Evolutionary conservation across 331 rosid species (phyloP).

Genomic region (Ulmus americana): DNA sequence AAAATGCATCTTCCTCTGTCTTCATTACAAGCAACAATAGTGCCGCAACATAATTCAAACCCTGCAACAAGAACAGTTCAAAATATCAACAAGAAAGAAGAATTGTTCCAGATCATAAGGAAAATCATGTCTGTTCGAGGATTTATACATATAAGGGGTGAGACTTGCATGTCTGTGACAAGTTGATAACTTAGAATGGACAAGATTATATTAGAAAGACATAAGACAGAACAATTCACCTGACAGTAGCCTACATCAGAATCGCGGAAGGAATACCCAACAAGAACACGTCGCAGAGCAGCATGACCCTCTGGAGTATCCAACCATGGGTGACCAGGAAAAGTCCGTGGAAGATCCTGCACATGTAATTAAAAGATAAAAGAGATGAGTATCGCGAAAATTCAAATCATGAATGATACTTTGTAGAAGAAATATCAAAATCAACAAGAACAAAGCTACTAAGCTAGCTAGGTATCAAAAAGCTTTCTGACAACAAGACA

Average conservation of each 20-base stretch:
- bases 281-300: conserved; percentile 94
- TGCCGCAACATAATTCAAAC: conserved; percentile 94
- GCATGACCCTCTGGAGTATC: conserved; percentile 95
- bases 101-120: conserved; percentile 10
- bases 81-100: conserved; percentile 14
- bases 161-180: background rate
- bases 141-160: background rate
- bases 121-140: background rate
- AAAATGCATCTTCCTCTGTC: conserved; percentile 96
- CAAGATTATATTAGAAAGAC: background rate
- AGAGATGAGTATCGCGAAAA: conserved; percentile 9
- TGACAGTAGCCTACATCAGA: conserved; percentile 99
- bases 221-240: conserved; percentile 35
- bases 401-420: background rate
- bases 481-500: no score
- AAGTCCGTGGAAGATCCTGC: conserved; percentile 92
- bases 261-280: conserved; percentile 93
- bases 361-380: conserved; percentile 1
- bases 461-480: no score
- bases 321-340: conserved; percentile 97
- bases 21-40: conserved; percentile 91
- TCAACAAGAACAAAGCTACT: no score
- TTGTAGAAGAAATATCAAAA: background rate
- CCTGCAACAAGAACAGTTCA: conserved; percentile 45
- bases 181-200: background rate